Conservation (phyloP, 2,329 filamentous ascomycete genomes). For the Fusarium chaquense region DNA sequence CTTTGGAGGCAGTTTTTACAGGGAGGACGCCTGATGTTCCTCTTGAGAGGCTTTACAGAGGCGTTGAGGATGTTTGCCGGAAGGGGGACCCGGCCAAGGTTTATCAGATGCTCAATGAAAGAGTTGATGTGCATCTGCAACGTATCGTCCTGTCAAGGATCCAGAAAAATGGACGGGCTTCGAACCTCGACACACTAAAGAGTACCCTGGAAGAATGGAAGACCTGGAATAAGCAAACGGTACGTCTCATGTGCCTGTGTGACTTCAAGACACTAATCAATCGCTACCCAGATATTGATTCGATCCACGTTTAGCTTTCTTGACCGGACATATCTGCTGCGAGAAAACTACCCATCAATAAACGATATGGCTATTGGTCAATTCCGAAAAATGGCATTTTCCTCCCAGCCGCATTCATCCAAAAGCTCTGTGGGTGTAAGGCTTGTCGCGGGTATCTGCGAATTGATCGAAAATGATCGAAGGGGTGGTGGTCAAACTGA, state of each 20-base stretch:
- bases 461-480: constrained; percentile 80
- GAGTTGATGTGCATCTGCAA: constrained; percentile 76
- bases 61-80: constrained; percentile 91
- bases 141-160: constrained; percentile 68
- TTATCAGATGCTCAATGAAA: constrained; percentile 72
- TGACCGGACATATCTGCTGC: constrained; percentile 88
- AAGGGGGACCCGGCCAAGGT: constrained; percentile 78
- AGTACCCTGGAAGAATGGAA: constrained; percentile 72
- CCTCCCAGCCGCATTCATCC: constrained; percentile 40
- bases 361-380: constrained; percentile 83
- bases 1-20: constrained; percentile 79
- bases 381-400: constrained; percentile 74
- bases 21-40: constrained; percentile 73
- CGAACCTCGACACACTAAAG: constrained; percentile 73
- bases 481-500: constrained; percentile 68
- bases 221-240: constrained; percentile 81
- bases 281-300: constrained; percentile 71
- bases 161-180: constrained; percentile 61
- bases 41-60: constrained; percentile 89
- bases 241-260: constrained; percentile 54
- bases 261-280: constrained; percentile 17
- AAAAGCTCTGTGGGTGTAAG: constrained; percentile 46
- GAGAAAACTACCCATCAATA: constrained; percentile 76
- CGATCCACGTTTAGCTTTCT: constrained; percentile 94
- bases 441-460: constrained; percentile 71